Percentiles rank a stretch among this genome's conserved stretches.
phyloP scores from a whole-genome alignment of 768 basidiomycete genomes.

The Tylopilus plumbeoviolaceoides region DNA sequence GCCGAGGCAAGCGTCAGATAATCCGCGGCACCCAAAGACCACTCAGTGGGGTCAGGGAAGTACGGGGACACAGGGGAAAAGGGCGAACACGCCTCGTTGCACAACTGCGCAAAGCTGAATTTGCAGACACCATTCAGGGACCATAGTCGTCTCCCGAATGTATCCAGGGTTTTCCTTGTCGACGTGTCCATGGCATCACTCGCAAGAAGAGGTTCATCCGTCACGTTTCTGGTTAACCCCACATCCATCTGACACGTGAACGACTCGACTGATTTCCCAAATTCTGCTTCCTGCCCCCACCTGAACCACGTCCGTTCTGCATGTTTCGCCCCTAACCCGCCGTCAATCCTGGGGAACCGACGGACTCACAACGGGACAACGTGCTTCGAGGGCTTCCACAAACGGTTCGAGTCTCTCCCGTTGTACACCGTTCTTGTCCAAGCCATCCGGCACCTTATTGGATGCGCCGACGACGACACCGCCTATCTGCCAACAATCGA shows the following conservation, averaged over 20 bases:
- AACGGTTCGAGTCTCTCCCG: not conserved
- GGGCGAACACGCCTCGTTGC: not conserved
- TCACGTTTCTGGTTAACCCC: not conserved
- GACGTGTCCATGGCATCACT: not conserved
- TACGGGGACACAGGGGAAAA: not conserved
- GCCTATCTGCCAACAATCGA: constrained; percentile 35
- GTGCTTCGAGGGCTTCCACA: not conserved
- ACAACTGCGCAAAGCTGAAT: not conserved
- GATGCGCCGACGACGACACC: constrained; percentile 20
- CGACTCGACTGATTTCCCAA: not conserved
- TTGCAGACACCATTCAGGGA: not conserved
- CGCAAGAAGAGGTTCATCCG: not conserved
- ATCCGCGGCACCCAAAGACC: not conserved
- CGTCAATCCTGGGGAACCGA: not conserved
- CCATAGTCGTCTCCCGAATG: not conserved
- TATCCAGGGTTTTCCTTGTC: not conserved
- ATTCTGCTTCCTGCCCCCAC: not conserved
- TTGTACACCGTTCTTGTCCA: not conserved
- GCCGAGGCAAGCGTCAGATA: not conserved
- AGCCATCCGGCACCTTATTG: constrained; percentile 25
- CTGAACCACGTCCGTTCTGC: not conserved
- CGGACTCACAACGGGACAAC: not conserved
- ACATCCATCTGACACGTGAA: not conserved
- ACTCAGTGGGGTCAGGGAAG: not conserved
- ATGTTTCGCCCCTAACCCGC: not conserved